A percentile compares a stretch with the other conserved stretches of the same genome.
phyloP scores from a whole-genome alignment of 1,284 basidiomycete genomes.

The Trichosporon sp. region DNA sequence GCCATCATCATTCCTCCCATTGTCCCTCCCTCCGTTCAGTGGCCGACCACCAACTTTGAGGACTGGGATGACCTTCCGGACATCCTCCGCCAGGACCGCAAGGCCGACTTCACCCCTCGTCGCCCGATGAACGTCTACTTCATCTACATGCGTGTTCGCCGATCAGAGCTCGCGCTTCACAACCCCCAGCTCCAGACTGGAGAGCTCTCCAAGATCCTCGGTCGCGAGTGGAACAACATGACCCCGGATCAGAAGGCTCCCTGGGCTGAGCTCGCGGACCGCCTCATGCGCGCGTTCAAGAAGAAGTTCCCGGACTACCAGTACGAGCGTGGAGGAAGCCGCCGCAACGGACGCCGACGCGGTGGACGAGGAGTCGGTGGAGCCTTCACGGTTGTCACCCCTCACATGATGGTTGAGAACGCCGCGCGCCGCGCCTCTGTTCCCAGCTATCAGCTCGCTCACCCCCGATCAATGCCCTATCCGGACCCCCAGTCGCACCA shows the following conservation, averaged over 20 bases:
- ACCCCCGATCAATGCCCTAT: conserved; percentile 17
- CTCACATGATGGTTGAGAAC: conserved; percentile 23
- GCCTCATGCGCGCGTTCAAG: conserved; percentile 33
- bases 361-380: conserved; percentile 15
- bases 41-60: conserved; percentile 23
- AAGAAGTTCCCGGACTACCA: conserved; percentile 37
- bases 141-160: conserved; percentile 34
- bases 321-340: conserved; percentile 33
- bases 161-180: conserved; percentile 31
- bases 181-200: conserved; percentile 32
- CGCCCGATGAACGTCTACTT: conserved; percentile 37
- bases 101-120: conserved; percentile 29
- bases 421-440: conserved; percentile 22
- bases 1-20: conserved; percentile 29
- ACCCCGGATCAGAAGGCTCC: conserved; percentile 28
- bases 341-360: conserved; percentile 24
- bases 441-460: conserved; percentile 13
- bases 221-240: conserved; percentile 33
- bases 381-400: conserved; percentile 20
- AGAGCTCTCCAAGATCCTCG: conserved; percentile 33
- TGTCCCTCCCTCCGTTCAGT: conserved; percentile 22
- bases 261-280: conserved; percentile 32
- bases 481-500: conserved; percentile 14
- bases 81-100: conserved; percentile 32
- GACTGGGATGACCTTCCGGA: conserved; percentile 34